Evolutionary conservation across 2,329 filamentous ascomycete species (phyloP), one percentile per base, ranked within the genome.

Genomic region (Uncinocarpus reesii): DNA sequence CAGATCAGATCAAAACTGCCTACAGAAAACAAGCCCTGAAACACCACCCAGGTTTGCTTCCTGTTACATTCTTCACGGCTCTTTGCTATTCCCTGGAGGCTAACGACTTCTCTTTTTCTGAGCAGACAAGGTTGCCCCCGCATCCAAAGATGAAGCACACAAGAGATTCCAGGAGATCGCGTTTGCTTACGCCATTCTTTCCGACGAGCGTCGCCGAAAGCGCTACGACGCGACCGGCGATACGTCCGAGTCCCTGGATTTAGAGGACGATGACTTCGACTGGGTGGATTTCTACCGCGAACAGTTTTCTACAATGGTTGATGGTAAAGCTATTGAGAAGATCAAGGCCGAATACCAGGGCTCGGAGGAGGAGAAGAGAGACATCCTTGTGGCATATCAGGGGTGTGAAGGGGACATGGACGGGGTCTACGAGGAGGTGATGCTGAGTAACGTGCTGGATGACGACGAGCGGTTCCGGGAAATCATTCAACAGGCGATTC

Each of bases 131-230:
- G 86, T 81, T 3, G 56, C 78, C 13, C 72, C 77, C 1, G 74
- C 80, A 18, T 70, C 82, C 45, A 87, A 86, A 60, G 75, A 81
- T 21, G 70, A 76, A 35, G 90, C 92, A 1, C 83, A 95, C 58
- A 73, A 75, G 52, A 83, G 78, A 47, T 98, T 98, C 65, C 92
- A 98, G 67, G 75, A 84, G 57, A 81, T 98, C 57, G 90, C 90
- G 20, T 90, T 95, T 60, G 90, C 92, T 45, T 95, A 96, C 62
- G 90, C 88, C 28, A 79, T 98, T 42, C 84, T 98, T 29, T 95
- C 86, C 26, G 86, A 95, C 57, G 75, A 83, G 18, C 74, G 75
- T 16, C 80, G 92, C 46, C 84, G 92, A 56, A 80, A 81, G 57
- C 84, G 86, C 51, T 98, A 95, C 71, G 90, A 98, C 62, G 74